phyloP scores from a whole-genome alignment of 352 stramenopile species.

The Globisporangium irregulare region DNA sequence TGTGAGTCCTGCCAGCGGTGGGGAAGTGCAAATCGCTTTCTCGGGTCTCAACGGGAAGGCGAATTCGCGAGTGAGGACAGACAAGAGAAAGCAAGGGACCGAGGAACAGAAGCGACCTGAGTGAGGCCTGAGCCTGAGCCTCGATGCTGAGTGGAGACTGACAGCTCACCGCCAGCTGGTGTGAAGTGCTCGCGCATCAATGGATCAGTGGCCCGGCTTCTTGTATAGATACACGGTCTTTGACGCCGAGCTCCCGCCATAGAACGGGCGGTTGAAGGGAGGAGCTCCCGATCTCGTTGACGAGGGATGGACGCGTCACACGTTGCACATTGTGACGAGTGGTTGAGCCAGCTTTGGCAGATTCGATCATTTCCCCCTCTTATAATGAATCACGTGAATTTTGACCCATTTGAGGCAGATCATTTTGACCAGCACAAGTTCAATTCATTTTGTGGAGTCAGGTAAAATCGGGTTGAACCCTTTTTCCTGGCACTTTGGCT shows the following conservation, averaged over 20 bases:
- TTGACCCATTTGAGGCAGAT: no score
- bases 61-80: slow-evolving; percentile 7
- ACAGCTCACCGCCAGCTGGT: background rate
- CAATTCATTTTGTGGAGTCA: no score
- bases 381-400: no score
- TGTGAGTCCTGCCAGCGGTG: background rate
- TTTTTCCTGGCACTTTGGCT: no score
- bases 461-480: no score
- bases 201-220: background rate
- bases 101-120: background rate
- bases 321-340: slow-evolving; percentile 5
- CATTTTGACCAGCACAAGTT: no score
- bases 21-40: background rate
- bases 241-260: background rate
- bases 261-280: background rate
- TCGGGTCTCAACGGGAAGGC: slow-evolving; percentile 1
- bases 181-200: background rate
- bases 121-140: no score
- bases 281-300: background rate
- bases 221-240: background rate
- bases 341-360: background rate
- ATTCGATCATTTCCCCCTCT: background rate
- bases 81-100: background rate
- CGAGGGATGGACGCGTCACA: no score
- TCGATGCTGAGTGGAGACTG: background rate